Base-by-base conservation (phyloP, 2,329 filamentous ascomycete genomes). In the Drechslerella coelobrocha region DNA sequence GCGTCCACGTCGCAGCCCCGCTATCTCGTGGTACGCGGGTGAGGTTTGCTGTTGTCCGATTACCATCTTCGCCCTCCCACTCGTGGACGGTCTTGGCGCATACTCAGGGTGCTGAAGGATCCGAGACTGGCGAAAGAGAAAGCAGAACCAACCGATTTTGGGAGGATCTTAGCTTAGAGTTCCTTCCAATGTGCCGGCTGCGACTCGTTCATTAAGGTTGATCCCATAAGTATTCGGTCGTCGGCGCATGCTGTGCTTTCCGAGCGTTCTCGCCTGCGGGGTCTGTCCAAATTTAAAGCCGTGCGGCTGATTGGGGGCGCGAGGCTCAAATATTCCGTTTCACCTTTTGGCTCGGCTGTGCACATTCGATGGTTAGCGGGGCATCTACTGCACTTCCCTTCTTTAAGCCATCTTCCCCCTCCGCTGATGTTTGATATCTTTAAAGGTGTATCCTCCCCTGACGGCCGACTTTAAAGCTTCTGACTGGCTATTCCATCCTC, bases 1-100 rank as follows among this genome's bases (percentile, higher is more conserved):
- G 65, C 65, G 63, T 68, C 51, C 56, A 56, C 56, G 63, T 69
- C 52, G 65, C 37, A 55, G 61, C 65, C 65, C 65, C 65, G 59
- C 65, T 43, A 31, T 23, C 41, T 62, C 9, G 53, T 43, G 56
- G 57, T 39, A n/a, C 34, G 63, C 56, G 62, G 56, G 57, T 56
- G 43, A 48, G 29, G 29, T 61, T 55, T 68, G 54, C 47, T 41
- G 34, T 21, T 55, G 26, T 9, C 21, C 24, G 45, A 10, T 50
- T 45, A 34, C 61, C 54, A 61, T 50, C 63, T 56, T 27, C 54
- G 63, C 24, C 48, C 48, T 6, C 41, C 21, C 14, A 29, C 17
- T n/a, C n/a, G n/a, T n/a, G n/a, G n/a, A n/a, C n/a, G n/a, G 39
- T 34, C 19, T 27, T 53, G 50, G 43, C 56, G 43, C 34, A 14